Evolutionary conservation across 768 basidiomycete genomes (phyloP).

Genomic region (Psilocybe cyanescens): DNA sequence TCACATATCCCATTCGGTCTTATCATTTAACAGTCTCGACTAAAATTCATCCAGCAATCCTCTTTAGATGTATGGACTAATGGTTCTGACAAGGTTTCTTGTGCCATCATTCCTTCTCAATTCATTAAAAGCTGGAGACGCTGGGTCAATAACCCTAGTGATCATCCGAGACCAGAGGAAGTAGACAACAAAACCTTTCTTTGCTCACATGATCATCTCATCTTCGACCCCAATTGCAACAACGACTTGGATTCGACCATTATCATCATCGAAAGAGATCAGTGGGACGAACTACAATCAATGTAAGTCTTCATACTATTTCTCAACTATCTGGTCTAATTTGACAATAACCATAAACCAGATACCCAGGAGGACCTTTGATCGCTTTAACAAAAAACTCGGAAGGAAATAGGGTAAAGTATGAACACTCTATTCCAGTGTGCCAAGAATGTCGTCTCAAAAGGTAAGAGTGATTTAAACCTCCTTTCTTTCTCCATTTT

Average conservation of each 20-base stretch:
- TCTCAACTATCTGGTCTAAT: neutral
- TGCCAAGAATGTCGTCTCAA: slow-evolving; percentile 65
- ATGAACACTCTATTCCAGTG: slow-evolving; percentile 53
- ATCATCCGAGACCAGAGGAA: slow-evolving; percentile 56
- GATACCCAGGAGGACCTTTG: slow-evolving; percentile 61
- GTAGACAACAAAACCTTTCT: slow-evolving; percentile 67
- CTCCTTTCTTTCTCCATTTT: slow-evolving; percentile 2
- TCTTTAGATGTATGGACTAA: slow-evolving; percentile 27
- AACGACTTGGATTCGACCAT: slow-evolving; percentile 62
- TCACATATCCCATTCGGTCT: slow-evolving; percentile 1
- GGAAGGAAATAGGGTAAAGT: slow-evolving; percentile 34
- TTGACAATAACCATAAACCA: slow-evolving; percentile 13
- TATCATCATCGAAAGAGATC: slow-evolving; percentile 57
- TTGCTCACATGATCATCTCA: slow-evolving; percentile 67
- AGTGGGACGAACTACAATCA: slow-evolving; percentile 66
- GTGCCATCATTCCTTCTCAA: slow-evolving; percentile 59
- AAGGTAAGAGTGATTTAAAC: slow-evolving; percentile 41
- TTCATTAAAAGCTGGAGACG: slow-evolving; percentile 73
- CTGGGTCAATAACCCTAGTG: slow-evolving; percentile 67
- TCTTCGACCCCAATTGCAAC: slow-evolving; percentile 66
- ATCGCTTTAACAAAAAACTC: slow-evolving; percentile 37
- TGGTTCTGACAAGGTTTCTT: slow-evolving; percentile 49
- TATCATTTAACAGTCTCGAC: slow-evolving; percentile 48
- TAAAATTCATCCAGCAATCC: slow-evolving; percentile 63
- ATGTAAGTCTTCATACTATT: slow-evolving; percentile 45